Evolutionary conservation across 192 early-diverging fungal genomes (phyloP).

Genomic region (Backusella circina): DNA sequence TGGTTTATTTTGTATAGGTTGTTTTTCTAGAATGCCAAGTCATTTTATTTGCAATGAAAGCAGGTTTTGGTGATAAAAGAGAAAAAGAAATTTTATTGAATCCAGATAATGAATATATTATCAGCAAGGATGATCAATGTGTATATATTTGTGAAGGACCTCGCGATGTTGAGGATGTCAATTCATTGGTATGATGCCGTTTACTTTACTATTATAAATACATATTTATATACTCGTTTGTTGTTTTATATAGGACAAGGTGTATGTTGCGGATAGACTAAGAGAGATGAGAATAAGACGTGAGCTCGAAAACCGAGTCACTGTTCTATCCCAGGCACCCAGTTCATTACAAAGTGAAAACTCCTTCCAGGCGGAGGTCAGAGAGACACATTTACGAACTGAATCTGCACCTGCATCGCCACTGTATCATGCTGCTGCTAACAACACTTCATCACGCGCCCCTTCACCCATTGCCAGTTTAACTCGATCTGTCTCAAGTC

Average conservation of each 20-base stretch:
- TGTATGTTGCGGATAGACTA: not conserved
- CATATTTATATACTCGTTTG: not conserved
- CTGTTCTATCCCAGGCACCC: not conserved
- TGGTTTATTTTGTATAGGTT: conserved; percentile 28
- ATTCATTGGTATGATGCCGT: conserved; percentile 20
- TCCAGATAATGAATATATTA: conserved; percentile 50
- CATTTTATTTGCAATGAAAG: conserved; percentile 43
- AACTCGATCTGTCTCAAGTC: not conserved
- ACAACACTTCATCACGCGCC: not conserved
- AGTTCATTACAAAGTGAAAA: not conserved
- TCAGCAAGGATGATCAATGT: conserved; percentile 43
- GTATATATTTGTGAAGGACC: conserved; percentile 54
- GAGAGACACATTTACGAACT: not conserved
- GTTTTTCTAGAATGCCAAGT: conserved; percentile 47
- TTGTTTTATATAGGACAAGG: not conserved
- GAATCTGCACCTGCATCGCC: not conserved
- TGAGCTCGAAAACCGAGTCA: not conserved
- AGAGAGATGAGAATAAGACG: not conserved
- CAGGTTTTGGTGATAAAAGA: conserved; percentile 6
- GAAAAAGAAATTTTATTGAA: conserved; percentile 54
- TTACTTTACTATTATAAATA: too few species aligned
- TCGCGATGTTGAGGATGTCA: conserved; percentile 39
- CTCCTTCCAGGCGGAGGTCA: not conserved
- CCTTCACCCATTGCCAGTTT: not conserved
- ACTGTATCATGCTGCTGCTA: not conserved